Conservation (phyloP, 169 alveolate species). For the Eimeria praecox region DNA sequence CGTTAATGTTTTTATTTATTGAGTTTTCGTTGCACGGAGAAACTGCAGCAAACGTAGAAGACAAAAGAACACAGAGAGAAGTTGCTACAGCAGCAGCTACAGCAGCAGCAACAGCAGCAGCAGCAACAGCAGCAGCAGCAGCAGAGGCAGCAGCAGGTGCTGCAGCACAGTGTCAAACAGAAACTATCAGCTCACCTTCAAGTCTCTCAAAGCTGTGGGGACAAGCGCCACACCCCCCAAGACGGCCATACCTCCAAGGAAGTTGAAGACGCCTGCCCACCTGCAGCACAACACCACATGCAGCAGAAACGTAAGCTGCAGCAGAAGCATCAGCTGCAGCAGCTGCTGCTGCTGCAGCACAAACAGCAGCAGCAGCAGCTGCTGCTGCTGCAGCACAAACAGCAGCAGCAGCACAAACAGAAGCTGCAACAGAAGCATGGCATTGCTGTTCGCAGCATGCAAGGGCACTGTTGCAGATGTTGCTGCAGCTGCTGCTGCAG, state of each 20-base stretch:
- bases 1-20: background rate
- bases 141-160: background rate
- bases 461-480: background rate
- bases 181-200: background rate
- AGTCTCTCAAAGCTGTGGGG: slow-evolving; percentile 19
- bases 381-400: slow-evolving; percentile 16
- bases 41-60: background rate
- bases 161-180: background rate
- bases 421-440: background rate
- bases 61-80: background rate
- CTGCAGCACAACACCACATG: slow-evolving; percentile 16
- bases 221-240: background rate
- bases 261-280: slow-evolving; percentile 7
- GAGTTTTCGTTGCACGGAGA: background rate
- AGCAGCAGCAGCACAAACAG: background rate
- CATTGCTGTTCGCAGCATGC: background rate
- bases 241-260: background rate
- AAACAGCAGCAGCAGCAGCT: background rate
- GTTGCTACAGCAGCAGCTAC: background rate
- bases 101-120: background rate
- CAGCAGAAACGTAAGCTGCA: background rate
- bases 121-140: background rate
- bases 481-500: background rate
- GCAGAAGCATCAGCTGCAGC: background rate
- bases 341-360: background rate